Base-by-base conservation (phyloP, 1,284 basidiomycete species). In the Agaricales sp. region DNA sequence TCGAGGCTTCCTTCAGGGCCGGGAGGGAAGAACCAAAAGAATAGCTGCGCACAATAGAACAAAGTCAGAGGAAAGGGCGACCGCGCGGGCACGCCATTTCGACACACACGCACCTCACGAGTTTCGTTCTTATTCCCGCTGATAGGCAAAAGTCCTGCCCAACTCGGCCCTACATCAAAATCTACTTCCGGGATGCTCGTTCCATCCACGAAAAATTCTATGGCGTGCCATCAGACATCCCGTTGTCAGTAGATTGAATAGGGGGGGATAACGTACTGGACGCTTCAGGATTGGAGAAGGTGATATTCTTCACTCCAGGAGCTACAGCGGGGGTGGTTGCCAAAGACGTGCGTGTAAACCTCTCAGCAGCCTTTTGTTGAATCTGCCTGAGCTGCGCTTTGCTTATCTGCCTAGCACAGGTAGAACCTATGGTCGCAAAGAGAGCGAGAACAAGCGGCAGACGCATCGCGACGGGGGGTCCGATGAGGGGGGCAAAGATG, bases 1-100 rank as follows among this genome's bases (percentile, higher is more conserved):
- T 89, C 80, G 12, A 75, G 58, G 50, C 78, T 84, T 11, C 80
- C 82, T 57, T 79, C 66, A 6, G 81, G 81, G 3, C 82, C 82
- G 1, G 86, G 80, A 39, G 87, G 87, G 67, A 88, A 89, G 65
- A 88, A 84, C 89, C 87, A 91, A 66, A 92, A 91, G 71, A 85
- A 91, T 6, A 90, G 70, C 80, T 90, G 49, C 1, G 30, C 18
- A 18, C 25, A 18, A 43, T 43, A 45, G 22, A 45, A 12, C 19
- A 23, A 16, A 19, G 19, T 50, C 14, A 19, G 11, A 21, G 19
- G 45, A 47, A 48, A 19, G 22, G 41, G 30, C 19, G 48, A 39
- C 41, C 21, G 24, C 11, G 37, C n/a, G n/a, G 49, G 22, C 16
- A 16, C 26, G 19, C 25, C 39, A 20, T 16, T 49, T 16, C 22